Evolutionary conservation across 768 basidiomycete genomes (phyloP), one percentile per base, ranked within the genome.

Genomic region (Boletus rubropictus): DNA sequence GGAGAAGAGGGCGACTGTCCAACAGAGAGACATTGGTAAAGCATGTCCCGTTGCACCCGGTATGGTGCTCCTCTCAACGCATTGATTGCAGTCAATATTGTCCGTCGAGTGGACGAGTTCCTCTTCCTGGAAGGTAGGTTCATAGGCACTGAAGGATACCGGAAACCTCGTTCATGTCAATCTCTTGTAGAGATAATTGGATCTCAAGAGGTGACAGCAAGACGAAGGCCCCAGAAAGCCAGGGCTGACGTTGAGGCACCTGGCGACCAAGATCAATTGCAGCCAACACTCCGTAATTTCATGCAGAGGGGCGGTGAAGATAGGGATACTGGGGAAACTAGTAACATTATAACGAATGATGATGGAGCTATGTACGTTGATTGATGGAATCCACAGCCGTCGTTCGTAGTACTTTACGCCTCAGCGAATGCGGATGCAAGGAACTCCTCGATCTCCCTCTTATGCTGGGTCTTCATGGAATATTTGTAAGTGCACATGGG

Each of bases 401-500:
- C n/a, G n/a, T n/a, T n/a, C n/a, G n/a, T n/a, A n/a, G n/a, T n/a
- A n/a, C n/a, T n/a, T n/a, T 51, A 56, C 15, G 28, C 49, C 54
- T 67, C 61, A 31, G 48, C 71, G 52, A 89, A 87, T 5, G 87
- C 83, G 24, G 73, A 63, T 18, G 73, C 65, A 38, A 87, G 66
- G 73, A 90, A 89, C 40, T 76, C 66, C 62, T 88, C 86, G 42
- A 92, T 84, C 69, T 98, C 92, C 66, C 84, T 89, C 80, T 94
- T 92, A 71, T 95, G 93, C 48, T 86, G 82, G 18, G 64, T 55
- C 86, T 92, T 27, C 17, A 42, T 29, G 9, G 11, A 21, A 24
- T 18, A 12, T 56, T 39, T 12, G 24, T 44, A 7, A 49, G 24
- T 9, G 22, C 4, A 18, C 12, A 25, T 12, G 3, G 6, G 1